phyloP scores from a whole-genome alignment of 495 filamentous ascomycete genomes.

The Neurospora intermedia region DNA sequence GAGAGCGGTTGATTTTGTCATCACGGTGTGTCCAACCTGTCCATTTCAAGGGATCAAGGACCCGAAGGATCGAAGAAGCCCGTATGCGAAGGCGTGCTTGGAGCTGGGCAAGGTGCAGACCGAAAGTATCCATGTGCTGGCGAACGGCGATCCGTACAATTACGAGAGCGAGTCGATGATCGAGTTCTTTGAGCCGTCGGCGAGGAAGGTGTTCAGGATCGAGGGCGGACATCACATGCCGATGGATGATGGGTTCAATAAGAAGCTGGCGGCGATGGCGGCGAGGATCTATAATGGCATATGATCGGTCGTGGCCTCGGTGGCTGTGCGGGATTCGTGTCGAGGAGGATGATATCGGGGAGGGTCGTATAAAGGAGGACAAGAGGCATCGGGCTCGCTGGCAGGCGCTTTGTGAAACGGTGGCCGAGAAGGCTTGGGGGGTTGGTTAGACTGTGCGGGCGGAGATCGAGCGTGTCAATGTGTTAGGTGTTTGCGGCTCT shows the following conservation, averaged over 20 bases:
- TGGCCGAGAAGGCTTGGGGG: not conserved
- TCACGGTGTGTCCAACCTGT: slow-evolving; percentile 15
- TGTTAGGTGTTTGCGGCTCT: not conserved
- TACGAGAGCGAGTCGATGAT: slow-evolving; percentile 15
- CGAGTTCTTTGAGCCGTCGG: slow-evolving; percentile 11
- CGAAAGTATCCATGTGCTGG: slow-evolving; percentile 17
- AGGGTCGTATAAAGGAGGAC: not conserved
- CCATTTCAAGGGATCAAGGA: slow-evolving; percentile 7
- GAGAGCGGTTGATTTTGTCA: slow-evolving; percentile 7
- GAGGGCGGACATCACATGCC: slow-evolving; percentile 21
- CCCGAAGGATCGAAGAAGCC: not conserved
- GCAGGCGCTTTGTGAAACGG: not conserved
- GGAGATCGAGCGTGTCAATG: no score
- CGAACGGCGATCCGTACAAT: slow-evolving; percentile 15
- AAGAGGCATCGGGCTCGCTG: not conserved
- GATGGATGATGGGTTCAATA: slow-evolving; percentile 8
- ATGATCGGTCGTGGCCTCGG: not conserved
- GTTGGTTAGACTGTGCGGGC: no score
- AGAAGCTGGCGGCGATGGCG: not conserved
- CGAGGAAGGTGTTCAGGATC: slow-evolving; percentile 10
- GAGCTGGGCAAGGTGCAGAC: slow-evolving; percentile 5
- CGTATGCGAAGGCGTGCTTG: not conserved
- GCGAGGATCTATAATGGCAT: not conserved
- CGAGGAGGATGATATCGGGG: not conserved
- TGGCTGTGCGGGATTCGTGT: not conserved